Conservation (phyloP, 345 rosid species). For the Aquilaria sinensis region DNA sequence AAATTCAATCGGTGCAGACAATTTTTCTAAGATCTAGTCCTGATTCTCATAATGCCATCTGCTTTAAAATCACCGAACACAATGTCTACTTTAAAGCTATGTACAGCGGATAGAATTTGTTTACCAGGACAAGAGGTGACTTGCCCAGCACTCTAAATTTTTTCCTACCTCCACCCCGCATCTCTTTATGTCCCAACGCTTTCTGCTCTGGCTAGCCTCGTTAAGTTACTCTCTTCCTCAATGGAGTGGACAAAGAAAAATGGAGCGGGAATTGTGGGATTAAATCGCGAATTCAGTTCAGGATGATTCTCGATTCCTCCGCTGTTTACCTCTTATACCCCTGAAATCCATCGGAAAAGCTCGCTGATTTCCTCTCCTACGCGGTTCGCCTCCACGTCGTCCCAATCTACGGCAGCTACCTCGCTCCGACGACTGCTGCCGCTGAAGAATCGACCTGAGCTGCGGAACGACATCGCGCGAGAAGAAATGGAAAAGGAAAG, state of each 20-base stretch:
- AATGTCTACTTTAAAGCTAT: no score
- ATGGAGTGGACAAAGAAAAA: constrained; percentile 18
- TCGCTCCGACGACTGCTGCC: constrained; percentile 89
- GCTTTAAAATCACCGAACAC: no score
- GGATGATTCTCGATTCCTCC: not conserved
- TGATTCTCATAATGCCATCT: no score
- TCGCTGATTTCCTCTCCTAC: constrained; percentile 90
- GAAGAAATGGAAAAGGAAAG: constrained; percentile 65
- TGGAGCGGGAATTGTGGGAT: not conserved
- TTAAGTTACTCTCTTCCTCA: not conserved
- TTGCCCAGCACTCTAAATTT: not conserved
- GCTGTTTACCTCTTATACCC: constrained; percentile 36
- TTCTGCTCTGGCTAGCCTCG: no score
- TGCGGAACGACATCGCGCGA: constrained; percentile 57
- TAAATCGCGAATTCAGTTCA: not conserved
- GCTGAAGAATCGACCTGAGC: constrained; percentile 69
- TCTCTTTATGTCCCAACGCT: not conserved
- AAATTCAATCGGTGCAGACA: no score
- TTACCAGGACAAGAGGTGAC: no score
- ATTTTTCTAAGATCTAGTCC: no score
- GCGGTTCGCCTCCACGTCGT: constrained; percentile 51
- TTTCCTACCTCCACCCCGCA: constrained; percentile 22
- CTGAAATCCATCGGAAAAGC: constrained; percentile 86
- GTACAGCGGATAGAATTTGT: no score
- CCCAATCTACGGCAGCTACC: constrained; percentile 35